Base-by-base conservation (phyloP, 306 rosid genomes). In the Acacia melanoxylon region DNA sequence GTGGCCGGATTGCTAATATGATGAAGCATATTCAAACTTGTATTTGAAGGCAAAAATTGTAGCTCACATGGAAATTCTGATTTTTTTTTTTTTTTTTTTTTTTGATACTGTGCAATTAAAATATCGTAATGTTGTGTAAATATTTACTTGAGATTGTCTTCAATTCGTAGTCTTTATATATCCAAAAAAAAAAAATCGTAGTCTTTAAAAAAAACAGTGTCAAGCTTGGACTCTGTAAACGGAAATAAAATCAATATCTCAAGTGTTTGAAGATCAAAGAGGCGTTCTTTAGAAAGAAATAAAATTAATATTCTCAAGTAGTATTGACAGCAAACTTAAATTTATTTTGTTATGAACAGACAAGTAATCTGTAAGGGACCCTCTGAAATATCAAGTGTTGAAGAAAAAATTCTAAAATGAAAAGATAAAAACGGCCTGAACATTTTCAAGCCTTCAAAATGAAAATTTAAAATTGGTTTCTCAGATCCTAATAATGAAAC, bases 1-100 rank as follows among this genome's bases (percentile, higher is more conserved):
- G 41, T 13, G 20, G 17, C 49, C 15, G 33, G 41, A 49, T 45
- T 25, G 44, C 59, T 24, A 24, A 22, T 56, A 17, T 54, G 73
- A 79, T 69, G 78, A 22, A 46, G 63, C 78, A 66, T 76, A 7
- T 22, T 16, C 87, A 83, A 87, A 77, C 45, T 68, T 40, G 77
- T 27, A 68, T 69, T 13, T 51, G 75, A 27, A 45, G 63, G 72
- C 27, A 10, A 8, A 24, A 24, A 40, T 19, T 54, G 61, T 54
- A 54, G 24, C 66, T 59, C 66, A 59, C 29, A 24, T 24, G 33
- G 35, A n/a, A 24, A 35, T 35, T 4, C 33, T 24, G 15, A 59
- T 10, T 22, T 22, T 59, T 29, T 27, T 27, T 31, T 31, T 59
- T 29, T 27, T 27, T 31, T 31, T 31, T 31, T 4, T 51, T 11